Evolutionary conservation across 345 rosid species (phyloP).

Genomic region (Populus simonii): DNA sequence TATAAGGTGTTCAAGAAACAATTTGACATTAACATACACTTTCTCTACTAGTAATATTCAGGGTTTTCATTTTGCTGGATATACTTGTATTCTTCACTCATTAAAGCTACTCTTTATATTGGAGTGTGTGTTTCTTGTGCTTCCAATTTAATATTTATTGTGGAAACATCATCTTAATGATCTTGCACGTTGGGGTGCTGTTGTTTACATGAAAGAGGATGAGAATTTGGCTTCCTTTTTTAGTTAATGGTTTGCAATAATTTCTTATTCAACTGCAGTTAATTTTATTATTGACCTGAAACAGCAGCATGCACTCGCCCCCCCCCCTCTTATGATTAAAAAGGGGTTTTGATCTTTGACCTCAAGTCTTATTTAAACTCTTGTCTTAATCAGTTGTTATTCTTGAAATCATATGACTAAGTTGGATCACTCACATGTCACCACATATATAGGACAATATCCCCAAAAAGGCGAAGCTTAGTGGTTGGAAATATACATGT

Average conservation of each 20-base stretch:
- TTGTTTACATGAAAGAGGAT: neutral
- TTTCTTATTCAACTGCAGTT: too few relatives aligned
- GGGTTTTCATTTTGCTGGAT: too few relatives aligned
- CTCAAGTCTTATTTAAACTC: neutral
- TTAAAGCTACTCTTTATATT: neutral
- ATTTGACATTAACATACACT: too few relatives aligned
- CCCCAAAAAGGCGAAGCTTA: slow-evolving; percentile 40
- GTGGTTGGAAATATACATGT: slow-evolving; percentile 78
- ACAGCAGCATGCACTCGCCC: too few relatives aligned
- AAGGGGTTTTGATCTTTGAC: too few relatives aligned
- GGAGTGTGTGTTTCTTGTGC: neutral
- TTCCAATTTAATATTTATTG: neutral
- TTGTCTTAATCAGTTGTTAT: neutral
- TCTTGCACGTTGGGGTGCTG: neutral
- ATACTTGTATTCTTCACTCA: too few relatives aligned
- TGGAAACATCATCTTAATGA: neutral
- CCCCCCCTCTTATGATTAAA: too few relatives aligned
- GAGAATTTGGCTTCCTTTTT: neutral
- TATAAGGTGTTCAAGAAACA: too few relatives aligned
- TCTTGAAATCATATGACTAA: neutral
- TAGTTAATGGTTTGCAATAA: neutral
- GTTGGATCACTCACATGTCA: neutral
- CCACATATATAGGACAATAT: slow-evolving; percentile 30
- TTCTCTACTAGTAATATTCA: too few relatives aligned
- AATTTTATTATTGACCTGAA: too few relatives aligned